Evolutionary conservation across 1,284 basidiomycete species (phyloP), one percentile per base, ranked within the genome.

Genomic region (Ceratobasidium sp.): DNA sequence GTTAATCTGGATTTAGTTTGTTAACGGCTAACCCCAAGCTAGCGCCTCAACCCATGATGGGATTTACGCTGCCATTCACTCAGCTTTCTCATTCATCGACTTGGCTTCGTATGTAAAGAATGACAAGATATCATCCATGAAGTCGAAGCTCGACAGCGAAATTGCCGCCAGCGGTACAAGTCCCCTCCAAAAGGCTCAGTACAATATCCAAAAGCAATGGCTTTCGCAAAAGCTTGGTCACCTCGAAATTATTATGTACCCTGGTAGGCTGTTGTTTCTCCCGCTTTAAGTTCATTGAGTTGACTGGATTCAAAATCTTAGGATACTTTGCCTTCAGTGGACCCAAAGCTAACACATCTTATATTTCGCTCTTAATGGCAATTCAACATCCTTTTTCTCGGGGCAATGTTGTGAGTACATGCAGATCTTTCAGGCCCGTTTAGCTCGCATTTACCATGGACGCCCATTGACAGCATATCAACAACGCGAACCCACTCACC

Each of bases 351-450:
- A 74, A 75, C 23, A 75, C 73, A n/a, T 76, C 76, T 69, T 74
- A 76, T 14, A 73, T 77, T 43, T 74, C 72, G 14, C 78, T 83
- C 3, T 78, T 82, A 74, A 78, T 79, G 16, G 81, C 81, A 0
- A 67, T 82, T 16, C 81, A 81, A 70, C 81, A 81, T 62, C 79
- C 80, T 0, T 74, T 82, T 28, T 80, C 79, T 14, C 65, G 71
- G 30, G 75, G 72, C 5, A 72, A 59, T 30, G 60, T 55, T 55
- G 74, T 75, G 45, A 58, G 73, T 71, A 16, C 3, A 50, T 61
- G 10, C 41, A n/a, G 8, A 41, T 32, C 23, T 58, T 21, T 39
- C 5, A 18, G 6, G 14, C n/a, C 3, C 21, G 16, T 41, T 23
- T 10, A 58, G 12, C n/a, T n/a, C n/a, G n/a, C 36, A 36, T 55